Evolutionary conservation across 1,284 basidiomycete genomes (phyloP), one percentile per base, ranked within the genome.

Genomic region (Fomitopsis schrenkii): DNA sequence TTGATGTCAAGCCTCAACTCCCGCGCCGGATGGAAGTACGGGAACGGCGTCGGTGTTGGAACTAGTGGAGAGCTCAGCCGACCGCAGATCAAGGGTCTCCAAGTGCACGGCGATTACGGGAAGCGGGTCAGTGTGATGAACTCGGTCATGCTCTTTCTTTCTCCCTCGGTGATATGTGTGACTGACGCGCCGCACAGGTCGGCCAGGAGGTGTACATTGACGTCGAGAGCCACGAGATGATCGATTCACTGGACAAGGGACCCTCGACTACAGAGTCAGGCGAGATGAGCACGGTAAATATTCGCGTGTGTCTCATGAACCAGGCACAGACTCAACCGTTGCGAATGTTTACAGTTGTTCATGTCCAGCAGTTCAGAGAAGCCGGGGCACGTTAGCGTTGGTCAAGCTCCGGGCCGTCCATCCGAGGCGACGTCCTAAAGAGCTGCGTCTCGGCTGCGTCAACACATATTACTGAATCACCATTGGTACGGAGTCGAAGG

Each of bases 1-100:
- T 62, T 74, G 19, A 71, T 74, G 69, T 75, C 73, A 3, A 75
- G 72, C 56, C 58, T 75, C 38, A 75, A 75, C 65, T 72, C 72
- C 1, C 72, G 72, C 54, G 67, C 68, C 2, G 70, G 72, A 48
- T 72, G 71, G 72, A 71, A 67, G 58, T 73, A 71, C 56, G 70
- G 71, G 1, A 68, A 57, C n/a, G 52, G 35, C 36, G 63, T 64
- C 38, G 64, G 57, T 19, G 62, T 55, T 3, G 44, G 60, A 9
- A 57, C 60, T 28, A 62, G 55, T 14, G 45, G 57, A 28, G 60
- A 59, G n/a, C 59, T 62, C 17, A 64, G 62, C 50, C 56, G 60
- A 14, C 54, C 52, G 5, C 48, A 61, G 26, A 42, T 59, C 42
- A 62, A 55, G 46, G 54, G 54, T 33, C 50, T 59, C 53, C 55